Evolutionary conservation across 2,329 filamentous ascomycete genomes (phyloP).

Genomic region (Fusarium chaquense): DNA sequence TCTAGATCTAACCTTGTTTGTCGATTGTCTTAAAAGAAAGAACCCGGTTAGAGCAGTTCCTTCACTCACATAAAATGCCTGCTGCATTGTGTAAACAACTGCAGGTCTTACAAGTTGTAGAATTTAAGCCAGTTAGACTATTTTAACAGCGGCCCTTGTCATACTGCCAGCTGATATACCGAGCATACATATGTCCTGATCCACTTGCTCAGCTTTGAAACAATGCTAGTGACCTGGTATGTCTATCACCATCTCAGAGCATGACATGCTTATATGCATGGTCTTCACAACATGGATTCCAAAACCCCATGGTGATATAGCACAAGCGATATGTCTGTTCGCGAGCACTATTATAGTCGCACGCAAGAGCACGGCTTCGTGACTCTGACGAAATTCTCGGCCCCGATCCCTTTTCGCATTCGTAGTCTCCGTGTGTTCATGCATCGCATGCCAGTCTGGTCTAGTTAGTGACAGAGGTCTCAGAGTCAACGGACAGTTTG

Average conservation of each 20-base stretch:
- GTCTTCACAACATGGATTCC: not conserved
- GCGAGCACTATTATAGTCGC: not conserved
- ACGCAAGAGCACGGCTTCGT: not conserved
- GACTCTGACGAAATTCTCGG: not conserved
- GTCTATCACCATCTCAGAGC: not conserved
- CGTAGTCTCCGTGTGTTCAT: not conserved
- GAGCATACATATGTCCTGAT: not conserved
- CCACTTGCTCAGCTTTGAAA: not conserved
- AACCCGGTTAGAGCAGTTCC: too few species aligned
- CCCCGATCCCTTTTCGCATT: not conserved
- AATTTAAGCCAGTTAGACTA: not conserved
- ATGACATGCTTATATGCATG: not conserved
- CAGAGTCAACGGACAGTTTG: accelerated
- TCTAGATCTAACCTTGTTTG: not conserved
- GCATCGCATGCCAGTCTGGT: not conserved
- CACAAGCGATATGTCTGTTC: not conserved
- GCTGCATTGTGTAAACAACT: not conserved
- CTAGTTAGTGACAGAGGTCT: not conserved
- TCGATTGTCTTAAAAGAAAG: not conserved
- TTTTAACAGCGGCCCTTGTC: not conserved
- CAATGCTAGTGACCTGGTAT: not conserved
- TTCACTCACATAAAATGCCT: not conserved
- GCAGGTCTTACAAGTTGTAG: not conserved
- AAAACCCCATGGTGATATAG: not conserved
- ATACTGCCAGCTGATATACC: not conserved